These are phyloP conservation scores for Oryza glaberrima DNA, from an alignment of 176 grass and related monocot genomes.

Conservation along the genomic window DNA sequence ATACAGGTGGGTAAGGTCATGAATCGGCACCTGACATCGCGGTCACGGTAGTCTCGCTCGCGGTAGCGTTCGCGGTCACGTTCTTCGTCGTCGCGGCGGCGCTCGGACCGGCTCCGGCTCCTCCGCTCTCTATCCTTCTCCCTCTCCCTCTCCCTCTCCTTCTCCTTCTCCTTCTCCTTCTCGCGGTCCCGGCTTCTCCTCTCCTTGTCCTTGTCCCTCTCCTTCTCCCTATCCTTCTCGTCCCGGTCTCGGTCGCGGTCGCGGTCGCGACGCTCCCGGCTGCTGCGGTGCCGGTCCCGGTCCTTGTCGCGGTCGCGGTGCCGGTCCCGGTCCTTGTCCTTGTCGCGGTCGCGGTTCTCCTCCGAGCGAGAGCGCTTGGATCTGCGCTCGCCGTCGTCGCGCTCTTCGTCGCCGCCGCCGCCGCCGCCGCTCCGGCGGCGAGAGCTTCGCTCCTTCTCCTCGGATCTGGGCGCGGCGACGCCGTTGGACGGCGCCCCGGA, in stretches of 20 bases:
- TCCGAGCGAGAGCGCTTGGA: constrained; percentile 72
- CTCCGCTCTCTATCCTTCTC: constrained; percentile 59
- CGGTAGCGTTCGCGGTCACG: constrained; percentile 56
- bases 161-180: constrained; percentile 38
- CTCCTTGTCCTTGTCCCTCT: constrained; percentile 50
- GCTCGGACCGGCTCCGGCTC: constrained; percentile 80
- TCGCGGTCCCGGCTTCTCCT: constrained; percentile 50
- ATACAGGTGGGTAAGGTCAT: constrained; percentile 18
- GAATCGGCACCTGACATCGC: constrained; percentile 70
- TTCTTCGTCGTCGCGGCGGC: constrained; percentile 57
- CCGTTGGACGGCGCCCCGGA: constrained; percentile 57
- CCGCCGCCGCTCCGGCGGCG: constrained; percentile 50
- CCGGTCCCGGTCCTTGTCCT: constrained; percentile 32
- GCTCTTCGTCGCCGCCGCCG: constrained; percentile 58
- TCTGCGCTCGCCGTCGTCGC: constrained; percentile 56
- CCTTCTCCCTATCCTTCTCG: constrained; percentile 46
- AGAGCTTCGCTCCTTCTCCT: constrained; percentile 62
- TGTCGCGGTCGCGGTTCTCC: constrained; percentile 54
- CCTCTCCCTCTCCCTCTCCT: not conserved
- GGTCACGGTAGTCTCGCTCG: constrained; percentile 69
- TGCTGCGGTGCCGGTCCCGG: constrained; percentile 55
- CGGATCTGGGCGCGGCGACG: constrained; percentile 11
- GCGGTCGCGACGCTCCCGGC: constrained; percentile 53
- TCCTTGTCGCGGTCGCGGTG: constrained; percentile 40
- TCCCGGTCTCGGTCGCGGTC: constrained; percentile 51